phyloP scores from a whole-genome alignment of 2,329 filamentous ascomycete genomes.

The Colletotrichum sp. region DNA sequence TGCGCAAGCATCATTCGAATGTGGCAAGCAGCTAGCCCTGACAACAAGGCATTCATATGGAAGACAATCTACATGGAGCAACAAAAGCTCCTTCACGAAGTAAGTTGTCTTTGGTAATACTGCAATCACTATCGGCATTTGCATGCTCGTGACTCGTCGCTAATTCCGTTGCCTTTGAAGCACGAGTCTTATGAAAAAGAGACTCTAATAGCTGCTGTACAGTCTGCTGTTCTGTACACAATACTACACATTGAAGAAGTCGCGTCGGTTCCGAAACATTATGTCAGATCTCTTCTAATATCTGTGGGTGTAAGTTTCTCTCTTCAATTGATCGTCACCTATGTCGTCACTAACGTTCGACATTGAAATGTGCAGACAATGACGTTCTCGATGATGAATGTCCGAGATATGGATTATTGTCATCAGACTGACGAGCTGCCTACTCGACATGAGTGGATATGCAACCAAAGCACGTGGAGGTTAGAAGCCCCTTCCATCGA shows the following conservation, averaged over 20 bases:
- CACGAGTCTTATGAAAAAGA: background rate
- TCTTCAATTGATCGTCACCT: rapidly evolving
- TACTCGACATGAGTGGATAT: background rate
- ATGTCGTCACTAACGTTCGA: background rate
- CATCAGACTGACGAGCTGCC: background rate
- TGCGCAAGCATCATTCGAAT: background rate
- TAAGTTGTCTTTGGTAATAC: background rate
- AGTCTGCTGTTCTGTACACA: background rate
- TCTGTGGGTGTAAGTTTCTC: background rate
- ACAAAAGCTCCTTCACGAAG: background rate
- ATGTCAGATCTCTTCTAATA: background rate
- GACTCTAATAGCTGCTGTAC: background rate
- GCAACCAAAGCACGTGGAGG: background rate
- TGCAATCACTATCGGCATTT: rapidly evolving
- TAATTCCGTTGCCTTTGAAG: background rate
- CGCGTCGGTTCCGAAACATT: background rate
- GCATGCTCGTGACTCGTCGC: rapidly evolving
- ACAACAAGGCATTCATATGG: background rate
- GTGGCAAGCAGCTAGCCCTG: background rate
- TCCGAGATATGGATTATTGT: background rate
- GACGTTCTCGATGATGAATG: background rate
- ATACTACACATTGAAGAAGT: background rate
- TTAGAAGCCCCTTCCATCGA: background rate
- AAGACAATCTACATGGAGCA: background rate
- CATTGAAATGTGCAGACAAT: background rate